These are phyloP conservation scores for Scedosporium minutisporum DNA, from an alignment of 2,329 filamentous ascomycete species.

Conservation along the genomic window DNA sequence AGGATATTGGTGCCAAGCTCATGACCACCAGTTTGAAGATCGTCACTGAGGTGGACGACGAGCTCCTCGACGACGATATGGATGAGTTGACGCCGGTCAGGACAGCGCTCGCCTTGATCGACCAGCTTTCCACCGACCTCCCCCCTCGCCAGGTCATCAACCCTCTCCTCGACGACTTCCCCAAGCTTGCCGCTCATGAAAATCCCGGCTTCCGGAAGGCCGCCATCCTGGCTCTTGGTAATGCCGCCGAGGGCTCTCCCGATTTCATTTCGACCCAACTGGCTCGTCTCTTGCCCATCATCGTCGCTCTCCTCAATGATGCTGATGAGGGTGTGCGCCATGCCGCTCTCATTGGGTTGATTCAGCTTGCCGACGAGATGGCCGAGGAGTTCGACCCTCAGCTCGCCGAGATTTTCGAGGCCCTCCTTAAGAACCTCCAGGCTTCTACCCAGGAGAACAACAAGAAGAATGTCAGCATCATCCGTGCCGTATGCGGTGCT, in stretches of 20 bases:
- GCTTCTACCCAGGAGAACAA: slow-evolving; percentile 62
- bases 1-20: slow-evolving; percentile 72
- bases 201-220: slow-evolving; percentile 78
- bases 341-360: slow-evolving; percentile 77
- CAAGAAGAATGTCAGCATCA: slow-evolving; percentile 73
- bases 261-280: slow-evolving; percentile 96
- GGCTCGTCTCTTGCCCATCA: slow-evolving; percentile 71
- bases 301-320: slow-evolving; percentile 77
- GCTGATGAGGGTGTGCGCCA: slow-evolving; percentile 75
- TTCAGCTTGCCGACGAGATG: slow-evolving; percentile 85
- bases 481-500: slow-evolving; percentile 81
- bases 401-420: slow-evolving; percentile 74
- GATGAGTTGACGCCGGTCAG: slow-evolving; percentile 71
- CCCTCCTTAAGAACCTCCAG: slow-evolving; percentile 81
- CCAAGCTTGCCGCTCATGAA: slow-evolving; percentile 64
- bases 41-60: slow-evolving; percentile 75
- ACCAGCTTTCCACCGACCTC: slow-evolving; percentile 78
- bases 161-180: slow-evolving; percentile 78
- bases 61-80: slow-evolving; percentile 64
- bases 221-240: slow-evolving; percentile 83
- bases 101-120: slow-evolving; percentile 76
- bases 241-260: slow-evolving; percentile 90
- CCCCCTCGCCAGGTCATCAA: slow-evolving; percentile 92
- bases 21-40: slow-evolving; percentile 84
- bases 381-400: slow-evolving; percentile 80